Conservation (phyloP, 257 asterid species). For the Lithospermum erythrorhizon region DNA sequence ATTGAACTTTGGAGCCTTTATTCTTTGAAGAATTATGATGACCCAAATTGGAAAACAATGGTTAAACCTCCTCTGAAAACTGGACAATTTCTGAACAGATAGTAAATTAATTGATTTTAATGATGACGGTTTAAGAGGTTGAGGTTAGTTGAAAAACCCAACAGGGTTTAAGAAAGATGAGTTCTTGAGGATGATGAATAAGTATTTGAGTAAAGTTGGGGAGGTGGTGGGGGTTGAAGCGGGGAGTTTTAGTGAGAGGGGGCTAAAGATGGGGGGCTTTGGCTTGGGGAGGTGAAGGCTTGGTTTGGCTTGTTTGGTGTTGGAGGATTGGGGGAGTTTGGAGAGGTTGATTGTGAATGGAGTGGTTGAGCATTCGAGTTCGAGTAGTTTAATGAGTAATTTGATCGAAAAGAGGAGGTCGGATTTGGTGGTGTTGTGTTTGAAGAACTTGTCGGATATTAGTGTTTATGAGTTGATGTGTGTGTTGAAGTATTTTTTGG, state of each 20-base stretch:
- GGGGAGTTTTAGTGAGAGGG: too few relatives aligned
- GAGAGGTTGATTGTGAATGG: constrained; percentile 48
- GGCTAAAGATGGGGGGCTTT: constrained; percentile 29
- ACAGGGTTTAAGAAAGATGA: constrained; percentile 32
- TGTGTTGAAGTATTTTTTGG: constrained; percentile 63
- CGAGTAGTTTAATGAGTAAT: constrained; percentile 32
- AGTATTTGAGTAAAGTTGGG: constrained; percentile 33
- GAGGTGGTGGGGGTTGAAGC: too few relatives aligned
- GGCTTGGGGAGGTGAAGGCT: constrained; percentile 45
- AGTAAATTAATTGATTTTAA: constrained; percentile 33
- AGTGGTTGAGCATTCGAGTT: constrained; percentile 32
- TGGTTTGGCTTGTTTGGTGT: constrained; percentile 41
- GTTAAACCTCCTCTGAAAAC: constrained; percentile 35
- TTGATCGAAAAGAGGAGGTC: constrained; percentile 49
- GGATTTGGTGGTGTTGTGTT: constrained; percentile 50
- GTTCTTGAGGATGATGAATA: constrained; percentile 30
- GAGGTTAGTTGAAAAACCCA: constrained; percentile 35
- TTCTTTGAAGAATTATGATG: constrained; percentile 28
- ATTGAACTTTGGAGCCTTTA: constrained; percentile 49
- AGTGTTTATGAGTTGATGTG: constrained; percentile 57
- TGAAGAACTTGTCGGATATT: constrained; percentile 47
- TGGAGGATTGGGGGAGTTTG: constrained; percentile 58
- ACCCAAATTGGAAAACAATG: constrained; percentile 14
- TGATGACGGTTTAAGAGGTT: constrained; percentile 27
- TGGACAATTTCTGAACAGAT: constrained; percentile 49